Conservation (phyloP, 2,329 filamentous ascomycete genomes). For the Dactylellina drechsleri region DNA sequence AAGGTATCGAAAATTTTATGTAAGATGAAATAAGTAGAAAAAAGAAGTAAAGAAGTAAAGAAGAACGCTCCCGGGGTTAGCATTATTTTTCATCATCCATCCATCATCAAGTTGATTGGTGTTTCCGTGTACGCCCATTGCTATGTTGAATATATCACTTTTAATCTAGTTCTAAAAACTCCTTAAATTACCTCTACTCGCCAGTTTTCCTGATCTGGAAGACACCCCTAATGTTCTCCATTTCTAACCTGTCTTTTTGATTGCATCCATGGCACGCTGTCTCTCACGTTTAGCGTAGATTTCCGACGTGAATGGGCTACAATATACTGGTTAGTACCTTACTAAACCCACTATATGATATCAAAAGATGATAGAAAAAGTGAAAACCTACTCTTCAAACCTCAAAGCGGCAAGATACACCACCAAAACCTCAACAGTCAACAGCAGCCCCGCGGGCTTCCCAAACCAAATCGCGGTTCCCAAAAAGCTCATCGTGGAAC, state of each 20-base stretch:
- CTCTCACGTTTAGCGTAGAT: constrained; percentile 89
- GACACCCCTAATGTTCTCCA: constrained; percentile 27
- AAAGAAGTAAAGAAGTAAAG: background rate
- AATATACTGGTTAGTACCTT: constrained; percentile 17
- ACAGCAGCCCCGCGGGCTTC: constrained; percentile 82
- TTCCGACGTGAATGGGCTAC: constrained; percentile 80
- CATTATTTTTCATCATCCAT: constrained; percentile 6
- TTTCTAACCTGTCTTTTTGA: constrained; percentile 57
- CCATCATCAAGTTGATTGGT: constrained; percentile 43
- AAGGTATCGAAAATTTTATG: background rate
- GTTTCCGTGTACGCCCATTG: constrained; percentile 30
- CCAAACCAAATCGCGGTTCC: constrained; percentile 85
- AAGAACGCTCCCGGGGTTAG: constrained; percentile 20
- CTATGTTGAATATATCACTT: constrained; percentile 47
- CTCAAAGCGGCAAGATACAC: constrained; percentile 57
- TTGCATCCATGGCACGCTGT: constrained; percentile 63
- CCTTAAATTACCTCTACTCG: background rate
- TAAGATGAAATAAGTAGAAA: background rate
- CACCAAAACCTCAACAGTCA: constrained; percentile 55
- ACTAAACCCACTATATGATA: background rate
- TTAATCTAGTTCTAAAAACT: background rate
- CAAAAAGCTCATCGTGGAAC: constrained; percentile 89
- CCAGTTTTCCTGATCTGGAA: background rate
- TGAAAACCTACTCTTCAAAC: constrained; percentile 63
- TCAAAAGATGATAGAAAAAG: constrained; percentile 60